phyloP scores from a whole-genome alignment of 2,329 filamentous ascomycete genomes.

The Chrysoporthe cubensis region DNA sequence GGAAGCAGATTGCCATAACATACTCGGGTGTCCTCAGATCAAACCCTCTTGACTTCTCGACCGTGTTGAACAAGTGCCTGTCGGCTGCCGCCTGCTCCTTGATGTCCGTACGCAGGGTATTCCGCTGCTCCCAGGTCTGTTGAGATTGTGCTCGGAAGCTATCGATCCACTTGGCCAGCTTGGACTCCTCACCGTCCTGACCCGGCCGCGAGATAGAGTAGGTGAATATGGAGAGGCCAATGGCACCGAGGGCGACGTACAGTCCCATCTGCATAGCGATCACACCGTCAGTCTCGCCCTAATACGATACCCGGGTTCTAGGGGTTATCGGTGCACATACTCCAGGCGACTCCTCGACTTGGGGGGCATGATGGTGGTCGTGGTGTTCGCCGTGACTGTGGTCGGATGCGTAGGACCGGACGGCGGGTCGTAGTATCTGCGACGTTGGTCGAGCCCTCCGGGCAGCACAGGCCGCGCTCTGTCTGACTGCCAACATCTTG shows the following conservation, averaged over 20 bases:
- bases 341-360: constrained; percentile 58
- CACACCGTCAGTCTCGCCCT: not conserved
- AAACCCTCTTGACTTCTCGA: constrained; percentile 49
- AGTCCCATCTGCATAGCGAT: constrained; percentile 50
- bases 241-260: constrained; percentile 48
- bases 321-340: constrained; percentile 46
- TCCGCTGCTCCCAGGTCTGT: constrained; percentile 56
- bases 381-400: constrained; percentile 49
- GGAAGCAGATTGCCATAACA: constrained; percentile 35
- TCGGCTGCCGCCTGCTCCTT: constrained; percentile 62
- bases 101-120: constrained; percentile 54
- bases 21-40: constrained; percentile 64
- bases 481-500: constrained; percentile 45
- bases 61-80: constrained; percentile 57
- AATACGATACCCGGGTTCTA: not conserved
- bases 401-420: constrained; percentile 59
- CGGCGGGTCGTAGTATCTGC: constrained; percentile 33
- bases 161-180: constrained; percentile 50
- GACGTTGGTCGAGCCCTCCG: constrained; percentile 40
- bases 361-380: constrained; percentile 44
- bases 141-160: constrained; percentile 50
- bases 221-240: constrained; percentile 49
- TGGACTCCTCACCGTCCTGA: constrained; percentile 54
- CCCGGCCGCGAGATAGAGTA: constrained; percentile 55
- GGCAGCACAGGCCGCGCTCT: constrained; percentile 42